phyloP scores from a whole-genome alignment of 2,329 filamentous ascomycete species.

The Stromatinia cepivora region DNA sequence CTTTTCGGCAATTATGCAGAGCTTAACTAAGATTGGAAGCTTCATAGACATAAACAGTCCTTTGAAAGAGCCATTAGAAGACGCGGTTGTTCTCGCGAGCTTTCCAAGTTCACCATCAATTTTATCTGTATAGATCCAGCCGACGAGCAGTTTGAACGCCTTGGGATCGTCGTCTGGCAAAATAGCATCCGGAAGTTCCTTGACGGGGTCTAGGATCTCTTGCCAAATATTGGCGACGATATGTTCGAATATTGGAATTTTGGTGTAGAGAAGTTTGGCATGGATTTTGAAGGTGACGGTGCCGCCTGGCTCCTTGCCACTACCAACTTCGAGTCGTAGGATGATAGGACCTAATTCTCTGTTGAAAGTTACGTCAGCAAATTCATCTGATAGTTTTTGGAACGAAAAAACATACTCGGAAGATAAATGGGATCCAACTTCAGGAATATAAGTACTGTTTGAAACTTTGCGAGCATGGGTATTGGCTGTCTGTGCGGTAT shows the following conservation, averaged over 20 bases:
- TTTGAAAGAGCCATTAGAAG: background rate
- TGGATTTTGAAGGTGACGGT: background rate
- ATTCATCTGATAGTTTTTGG: no score
- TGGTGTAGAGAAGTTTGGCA: background rate
- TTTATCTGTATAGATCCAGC: background rate
- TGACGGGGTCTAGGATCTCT: background rate
- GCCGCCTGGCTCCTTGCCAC: background rate
- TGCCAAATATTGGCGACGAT: background rate
- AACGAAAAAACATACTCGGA: background rate
- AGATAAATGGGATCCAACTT: background rate
- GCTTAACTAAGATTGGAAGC: background rate
- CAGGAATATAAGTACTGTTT: background rate
- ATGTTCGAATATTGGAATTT: background rate
- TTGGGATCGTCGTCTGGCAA: background rate
- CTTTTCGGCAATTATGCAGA: background rate
- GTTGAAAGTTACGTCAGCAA: background rate
- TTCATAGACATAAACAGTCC: background rate
- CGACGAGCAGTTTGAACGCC: background rate
- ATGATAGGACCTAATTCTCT: background rate
- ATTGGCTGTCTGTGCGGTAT: background rate
- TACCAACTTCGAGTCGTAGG: conserved; percentile 1
- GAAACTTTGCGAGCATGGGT: background rate
- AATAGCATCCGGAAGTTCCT: background rate
- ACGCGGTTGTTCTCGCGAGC: background rate
- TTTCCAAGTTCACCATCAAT: background rate